Percentiles rank a stretch among this genome's conserved stretches.
These are phyloP conservation scores for Onygena corvina DNA, from an alignment of 2,329 filamentous ascomycete genomes.

Conservation along the genomic window DNA sequence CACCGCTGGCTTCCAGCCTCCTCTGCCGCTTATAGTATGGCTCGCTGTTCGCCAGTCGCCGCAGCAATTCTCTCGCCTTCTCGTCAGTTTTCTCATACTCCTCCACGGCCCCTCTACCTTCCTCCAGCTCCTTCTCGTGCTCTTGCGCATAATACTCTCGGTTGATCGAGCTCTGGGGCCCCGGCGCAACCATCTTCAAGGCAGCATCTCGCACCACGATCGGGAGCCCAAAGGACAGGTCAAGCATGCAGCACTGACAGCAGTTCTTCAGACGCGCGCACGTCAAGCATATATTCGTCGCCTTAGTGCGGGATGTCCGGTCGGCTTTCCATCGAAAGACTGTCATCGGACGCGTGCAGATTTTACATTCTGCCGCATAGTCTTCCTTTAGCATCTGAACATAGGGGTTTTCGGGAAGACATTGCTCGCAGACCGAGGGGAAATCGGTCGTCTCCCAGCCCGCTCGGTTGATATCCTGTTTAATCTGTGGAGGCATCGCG, in stretches of 20 bases:
- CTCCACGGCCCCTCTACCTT: constrained; percentile 72
- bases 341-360: constrained; percentile 90
- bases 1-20: constrained; percentile 47
- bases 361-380: constrained; percentile 73
- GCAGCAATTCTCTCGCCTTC: constrained; percentile 78
- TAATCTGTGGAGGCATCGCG: constrained; percentile 70
- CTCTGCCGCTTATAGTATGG: constrained; percentile 89
- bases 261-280: constrained; percentile 97
- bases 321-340: constrained; percentile 92
- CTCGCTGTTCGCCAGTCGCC: constrained; percentile 77
- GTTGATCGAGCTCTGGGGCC: constrained; percentile 84
- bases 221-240: constrained; percentile 87
- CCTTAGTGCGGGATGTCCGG: constrained; percentile 79
- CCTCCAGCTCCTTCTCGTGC: constrained; percentile 88
- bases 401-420: constrained; percentile 89
- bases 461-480: constrained; percentile 86
- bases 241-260: constrained; percentile 97
- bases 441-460: constrained; percentile 71
- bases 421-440: constrained; percentile 58
- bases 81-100: constrained; percentile 96
- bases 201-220: constrained; percentile 93
- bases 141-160: constrained; percentile 96
- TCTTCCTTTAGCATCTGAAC: constrained; percentile 99
- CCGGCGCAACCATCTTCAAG: constrained; percentile 92
- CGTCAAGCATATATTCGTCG: constrained; percentile 89